Evolutionary conservation across 352 stramenopile species (phyloP).

Genomic region (Pythium phragmitis): DNA sequence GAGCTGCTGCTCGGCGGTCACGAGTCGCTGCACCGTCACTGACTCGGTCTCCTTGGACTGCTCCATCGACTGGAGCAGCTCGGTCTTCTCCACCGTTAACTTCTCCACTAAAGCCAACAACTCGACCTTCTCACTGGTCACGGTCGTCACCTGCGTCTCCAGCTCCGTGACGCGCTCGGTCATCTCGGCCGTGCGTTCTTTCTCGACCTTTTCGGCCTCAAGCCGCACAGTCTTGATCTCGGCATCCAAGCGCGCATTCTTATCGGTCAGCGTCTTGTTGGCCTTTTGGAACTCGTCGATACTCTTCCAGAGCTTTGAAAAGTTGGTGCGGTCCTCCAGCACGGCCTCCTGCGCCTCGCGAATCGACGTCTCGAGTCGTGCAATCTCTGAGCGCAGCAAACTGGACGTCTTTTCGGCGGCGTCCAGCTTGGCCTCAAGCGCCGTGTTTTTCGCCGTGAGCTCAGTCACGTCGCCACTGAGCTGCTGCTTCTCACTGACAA

Average conservation of each 20-base stretch:
- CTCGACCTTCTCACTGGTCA: conserved; percentile 19
- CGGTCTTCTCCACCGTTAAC: conserved; percentile 24
- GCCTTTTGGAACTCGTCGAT: conserved; percentile 27
- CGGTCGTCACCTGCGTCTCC: conserved; percentile 11
- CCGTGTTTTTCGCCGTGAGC: conserved; percentile 17
- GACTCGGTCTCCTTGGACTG: conserved; percentile 11
- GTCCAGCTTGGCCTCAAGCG: conserved; percentile 25
- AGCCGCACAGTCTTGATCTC: conserved; percentile 22
- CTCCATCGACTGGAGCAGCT: conserved; percentile 20
- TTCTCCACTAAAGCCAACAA: conserved; percentile 12
- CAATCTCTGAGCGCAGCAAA: conserved; percentile 21
- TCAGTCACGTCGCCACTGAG: conserved; percentile 5
- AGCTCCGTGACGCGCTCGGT: conserved; percentile 15
- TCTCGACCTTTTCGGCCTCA: conserved; percentile 28
- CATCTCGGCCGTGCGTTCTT: conserved; percentile 9
- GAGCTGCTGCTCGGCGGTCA: conserved; percentile 18
- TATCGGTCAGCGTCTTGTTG: conserved; percentile 28
- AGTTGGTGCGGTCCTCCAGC: conserved; percentile 28
- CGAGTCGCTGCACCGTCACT: conserved; percentile 12
- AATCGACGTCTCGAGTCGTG: conserved; percentile 28
- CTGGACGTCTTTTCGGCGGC: conserved; percentile 20
- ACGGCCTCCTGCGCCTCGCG: conserved; percentile 27
- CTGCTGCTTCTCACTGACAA: conserved; percentile 5
- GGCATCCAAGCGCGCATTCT: conserved; percentile 22
- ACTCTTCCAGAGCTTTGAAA: conserved; percentile 31